Base-by-base conservation (phyloP, 208 protist genomes). In the Tritrichomonas musculus region DNA sequence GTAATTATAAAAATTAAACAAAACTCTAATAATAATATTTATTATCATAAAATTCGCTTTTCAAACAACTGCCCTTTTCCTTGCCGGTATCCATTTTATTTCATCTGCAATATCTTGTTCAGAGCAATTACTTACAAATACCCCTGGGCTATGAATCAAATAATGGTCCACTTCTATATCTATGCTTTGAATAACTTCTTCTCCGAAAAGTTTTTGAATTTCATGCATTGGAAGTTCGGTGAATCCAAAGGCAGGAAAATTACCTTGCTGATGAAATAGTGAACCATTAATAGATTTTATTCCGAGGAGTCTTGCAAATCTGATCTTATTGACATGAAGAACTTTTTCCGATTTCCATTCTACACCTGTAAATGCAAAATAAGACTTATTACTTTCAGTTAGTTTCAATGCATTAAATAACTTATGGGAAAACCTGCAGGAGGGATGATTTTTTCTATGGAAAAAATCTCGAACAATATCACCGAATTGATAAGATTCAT, bases 231-330 rank as follows among this genome's bases (percentile, higher is more conserved):
- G n/a, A 88, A 88, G 14, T 49, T 88, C 77, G 44, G 41, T 39
- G 47, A 88, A 88, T 11, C 77, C 77, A 50, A 47, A 33, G 20
- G 77, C 53, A 20, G 77, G 77, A 47, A 88, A 88, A 88, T 88
- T 88, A 1, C 77, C 77, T 57, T 88, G 77, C 30, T 88, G 77
- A 30, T 88, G 77, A 33, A 88, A 88, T 0, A 88, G 30, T 14
- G 47, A 57, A n/a, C 77, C 77, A 50, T 88, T 47, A 57, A 88
- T 88, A n/a, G 77, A 88, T 88, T 88, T 88, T 57, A 88, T 88
- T 55, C 77, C 77, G 27, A 88, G 77, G 17, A 88, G 47, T 25
- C 77, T 41, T 39, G 77, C 77, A 36, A 88, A 88, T 44, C 14
- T 27, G 20, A 22, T 44, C n/a, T 88, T 88, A 47, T 88, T 36